Percentiles rank a stretch among this genome's conserved stretches.
These are phyloP conservation scores for Aspergillus avenaceus DNA, from an alignment of 495 filamentous ascomycete species.

Conservation along the genomic window DNA sequence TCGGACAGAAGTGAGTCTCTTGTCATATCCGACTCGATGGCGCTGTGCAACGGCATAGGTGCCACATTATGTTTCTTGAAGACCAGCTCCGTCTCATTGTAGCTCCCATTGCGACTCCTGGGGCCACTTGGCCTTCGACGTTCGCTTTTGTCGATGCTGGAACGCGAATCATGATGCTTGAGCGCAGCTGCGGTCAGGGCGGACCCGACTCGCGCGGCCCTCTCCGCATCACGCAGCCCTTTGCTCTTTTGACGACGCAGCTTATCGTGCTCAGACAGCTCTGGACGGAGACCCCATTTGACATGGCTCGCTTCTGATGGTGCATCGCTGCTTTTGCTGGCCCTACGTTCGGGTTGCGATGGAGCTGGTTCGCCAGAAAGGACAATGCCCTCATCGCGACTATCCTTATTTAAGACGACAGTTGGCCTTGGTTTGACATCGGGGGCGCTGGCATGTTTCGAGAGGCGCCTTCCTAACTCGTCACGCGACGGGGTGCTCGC, in stretches of 20 bases:
- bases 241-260: slow-evolving; percentile 57
- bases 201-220: slow-evolving; percentile 49
- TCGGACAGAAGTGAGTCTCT: slow-evolving; percentile 85
- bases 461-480: slow-evolving; percentile 52
- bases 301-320: slow-evolving; percentile 46
- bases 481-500: slow-evolving; percentile 61
- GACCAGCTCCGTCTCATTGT: slow-evolving; percentile 57
- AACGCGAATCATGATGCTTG: slow-evolving; percentile 60
- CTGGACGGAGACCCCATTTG: slow-evolving; percentile 45
- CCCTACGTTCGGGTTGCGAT: slow-evolving; percentile 42
- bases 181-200: slow-evolving; percentile 62
- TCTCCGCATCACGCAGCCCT: slow-evolving; percentile 53
- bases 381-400: slow-evolving; percentile 54
- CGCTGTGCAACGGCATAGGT: slow-evolving; percentile 82
- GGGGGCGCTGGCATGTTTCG: slow-evolving; percentile 66
- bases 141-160: slow-evolving; percentile 52
- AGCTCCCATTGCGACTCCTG: slow-evolving; percentile 50
- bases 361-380: slow-evolving; percentile 45
- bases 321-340: slow-evolving; percentile 40
- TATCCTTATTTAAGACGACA: slow-evolving; percentile 59
- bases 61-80: slow-evolving; percentile 62
- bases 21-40: slow-evolving; percentile 80
- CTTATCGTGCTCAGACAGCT: slow-evolving; percentile 49
- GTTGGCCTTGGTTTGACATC: slow-evolving; percentile 64
- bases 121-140: slow-evolving; percentile 37